Evolutionary conservation across 768 basidiomycete species (phyloP), one percentile per base, ranked within the genome.

Genomic region (Scleroderma citrinum): DNA sequence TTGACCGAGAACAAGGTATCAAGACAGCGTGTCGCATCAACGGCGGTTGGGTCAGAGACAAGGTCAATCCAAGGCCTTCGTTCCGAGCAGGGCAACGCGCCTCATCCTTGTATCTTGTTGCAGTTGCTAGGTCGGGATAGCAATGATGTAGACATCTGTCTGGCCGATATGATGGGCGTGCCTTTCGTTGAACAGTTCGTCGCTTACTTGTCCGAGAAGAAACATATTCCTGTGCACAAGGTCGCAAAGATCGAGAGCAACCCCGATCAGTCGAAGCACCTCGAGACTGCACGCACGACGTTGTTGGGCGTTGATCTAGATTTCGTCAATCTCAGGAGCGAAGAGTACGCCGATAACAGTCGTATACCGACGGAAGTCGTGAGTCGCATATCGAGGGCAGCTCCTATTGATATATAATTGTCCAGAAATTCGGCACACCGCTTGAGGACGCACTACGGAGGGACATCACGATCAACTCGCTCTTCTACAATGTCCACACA

Each of bases 21-120:
- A 65, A 68, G 5, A 83, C 81, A 0, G 76, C 80, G 1, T 95
- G 95, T 63, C 78, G 96, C 56, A 89, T 99, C 41, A 96, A 93
- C 11, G 96, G 96, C 16, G 96, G 96, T 17, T 99, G 96, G 96
- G 96, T 98, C 39, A 76, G 96, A 60, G 96, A 99, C 68, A 99
- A 99, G 84, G 95, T 93, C 52, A 57, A 70, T 64, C 23, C 3
- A 17, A 32, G 59, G 16, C 56, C 51, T 44, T 26, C 7, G 49
- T 37, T 35, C 35, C 24, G 45, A 24, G 16, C 31, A 43, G 24
- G 43, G 16, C 29, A 32, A 43, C 35, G 51, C 21, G 45, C 56
- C 48, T 48, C 50, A 63, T 50, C 56, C 55, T 13, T 24, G 43
- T 3, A 19, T 19, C 31, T 29, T 44, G 43, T 46, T 50, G 47